Evolutionary conservation across 2,329 filamentous ascomycete genomes (phyloP).

Genomic region (Drechmeria coniospora): DNA sequence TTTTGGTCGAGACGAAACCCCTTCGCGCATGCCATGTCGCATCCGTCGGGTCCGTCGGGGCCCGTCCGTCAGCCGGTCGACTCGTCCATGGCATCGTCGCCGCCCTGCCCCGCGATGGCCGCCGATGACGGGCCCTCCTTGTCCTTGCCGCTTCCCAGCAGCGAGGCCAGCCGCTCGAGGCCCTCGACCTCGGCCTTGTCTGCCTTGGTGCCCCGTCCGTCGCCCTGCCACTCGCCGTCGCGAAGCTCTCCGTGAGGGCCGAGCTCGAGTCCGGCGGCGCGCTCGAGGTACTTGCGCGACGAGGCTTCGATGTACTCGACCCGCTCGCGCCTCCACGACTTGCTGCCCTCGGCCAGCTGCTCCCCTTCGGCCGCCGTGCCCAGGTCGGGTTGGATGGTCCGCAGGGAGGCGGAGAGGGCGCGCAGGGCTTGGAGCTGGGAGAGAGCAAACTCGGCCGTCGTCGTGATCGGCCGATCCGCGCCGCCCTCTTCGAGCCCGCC

Average conservation of each 20-base stretch:
- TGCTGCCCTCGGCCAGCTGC: slow-evolving; percentile 18
- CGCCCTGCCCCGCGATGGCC: slow-evolving; percentile 1
- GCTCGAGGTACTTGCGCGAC: slow-evolving; percentile 62
- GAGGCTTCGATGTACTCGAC: slow-evolving; percentile 72
- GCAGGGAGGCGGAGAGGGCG: slow-evolving; percentile 43
- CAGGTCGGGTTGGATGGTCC: slow-evolving; percentile 51
- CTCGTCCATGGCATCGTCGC: slow-evolving; percentile 14
- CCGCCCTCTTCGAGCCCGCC: slow-evolving; percentile 35
- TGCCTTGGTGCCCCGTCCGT: slow-evolving; percentile 32
- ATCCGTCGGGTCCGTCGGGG: too few relatives aligned
- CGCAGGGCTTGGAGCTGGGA: slow-evolving; percentile 72
- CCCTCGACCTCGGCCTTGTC: slow-evolving; percentile 39
- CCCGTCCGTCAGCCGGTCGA: too few relatives aligned
- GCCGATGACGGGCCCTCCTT: background rate
- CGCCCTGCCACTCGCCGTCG: slow-evolving; percentile 49
- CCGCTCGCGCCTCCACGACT: slow-evolving; percentile 53
- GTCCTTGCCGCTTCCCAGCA: slow-evolving; percentile 1
- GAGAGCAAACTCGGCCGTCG: slow-evolving; percentile 63
- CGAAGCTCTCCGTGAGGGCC: slow-evolving; percentile 44
- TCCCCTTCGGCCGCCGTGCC: slow-evolving; percentile 13
- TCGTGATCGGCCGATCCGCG: slow-evolving; percentile 42
- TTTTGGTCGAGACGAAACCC: too few relatives aligned
- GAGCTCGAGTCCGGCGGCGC: slow-evolving; percentile 49
- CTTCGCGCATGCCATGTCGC: too few relatives aligned
- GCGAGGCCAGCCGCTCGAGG: slow-evolving; percentile 24